Conservation (phyloP, 331 rosid genomes). For the Ulmus americana region DNA sequence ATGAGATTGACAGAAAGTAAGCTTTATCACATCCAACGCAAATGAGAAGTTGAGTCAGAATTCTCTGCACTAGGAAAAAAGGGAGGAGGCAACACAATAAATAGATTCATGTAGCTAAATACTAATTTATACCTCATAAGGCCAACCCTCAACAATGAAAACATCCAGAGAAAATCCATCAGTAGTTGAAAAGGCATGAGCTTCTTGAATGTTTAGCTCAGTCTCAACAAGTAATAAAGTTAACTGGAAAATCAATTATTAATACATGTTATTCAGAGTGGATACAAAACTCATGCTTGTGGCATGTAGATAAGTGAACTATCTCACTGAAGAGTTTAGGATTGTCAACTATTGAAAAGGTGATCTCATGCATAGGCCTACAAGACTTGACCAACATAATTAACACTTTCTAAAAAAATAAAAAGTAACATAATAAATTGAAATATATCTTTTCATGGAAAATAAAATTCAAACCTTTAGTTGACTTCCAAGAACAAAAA, state of each 20-base stretch:
- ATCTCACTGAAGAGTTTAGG: slow-evolving; percentile 98
- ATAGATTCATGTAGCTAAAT: slow-evolving; percentile 16
- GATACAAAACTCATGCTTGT: slow-evolving; percentile 16
- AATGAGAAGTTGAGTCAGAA: background rate
- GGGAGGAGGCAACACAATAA: slow-evolving; percentile 3
- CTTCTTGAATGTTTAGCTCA: slow-evolving; percentile 97
- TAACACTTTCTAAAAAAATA: slow-evolving; percentile 1
- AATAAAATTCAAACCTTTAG: too few species aligned
- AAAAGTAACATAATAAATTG: too few species aligned
- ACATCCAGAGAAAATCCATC: slow-evolving; percentile 98
- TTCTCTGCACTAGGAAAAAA: background rate
- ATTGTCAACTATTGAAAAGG: slow-evolving; percentile 87
- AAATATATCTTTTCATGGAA: too few species aligned
- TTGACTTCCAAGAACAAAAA: too few species aligned
- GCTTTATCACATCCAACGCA: background rate
- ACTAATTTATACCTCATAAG: slow-evolving; percentile 57
- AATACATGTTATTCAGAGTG: slow-evolving; percentile 19
- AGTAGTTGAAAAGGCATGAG: slow-evolving; percentile 92
- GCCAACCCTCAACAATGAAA: slow-evolving; percentile 95
- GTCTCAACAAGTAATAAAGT: slow-evolving; percentile 79
- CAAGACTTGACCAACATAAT: slow-evolving; percentile 26
- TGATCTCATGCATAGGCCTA: slow-evolving; percentile 98
- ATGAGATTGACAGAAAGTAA: background rate
- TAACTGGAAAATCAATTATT: slow-evolving; percentile 52
- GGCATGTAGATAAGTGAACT: slow-evolving; percentile 24